These are phyloP conservation scores for Monilinia fructigena DNA, from an alignment of 2,329 filamentous ascomycete genomes.

Conservation along the genomic window DNA sequence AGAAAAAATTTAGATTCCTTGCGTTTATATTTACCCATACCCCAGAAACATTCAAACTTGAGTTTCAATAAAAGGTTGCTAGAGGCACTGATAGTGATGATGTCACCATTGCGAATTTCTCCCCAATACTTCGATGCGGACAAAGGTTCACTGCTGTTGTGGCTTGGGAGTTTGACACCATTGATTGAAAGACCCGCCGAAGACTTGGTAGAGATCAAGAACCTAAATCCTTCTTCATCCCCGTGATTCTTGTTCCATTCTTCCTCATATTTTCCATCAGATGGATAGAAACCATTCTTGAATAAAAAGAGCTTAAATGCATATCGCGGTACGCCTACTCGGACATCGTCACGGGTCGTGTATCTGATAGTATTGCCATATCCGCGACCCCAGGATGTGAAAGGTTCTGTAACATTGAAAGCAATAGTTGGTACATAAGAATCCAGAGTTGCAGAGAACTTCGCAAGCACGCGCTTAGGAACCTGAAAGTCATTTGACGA, in stretches of 20 bases:
- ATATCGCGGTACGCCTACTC: conserved; percentile 67
- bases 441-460: conserved; percentile 61
- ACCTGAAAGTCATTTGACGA: conserved; percentile 35
- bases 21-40: conserved; percentile 32
- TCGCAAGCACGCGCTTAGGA: conserved; percentile 55
- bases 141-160: conserved; percentile 53
- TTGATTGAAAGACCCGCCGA: conserved; percentile 77
- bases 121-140: conserved; percentile 58
- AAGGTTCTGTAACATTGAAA: conserved; percentile 63
- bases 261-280: conserved; percentile 27
- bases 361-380: conserved; percentile 67
- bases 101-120: conserved; percentile 73
- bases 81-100: conserved; percentile 65
- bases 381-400: conserved; percentile 77
- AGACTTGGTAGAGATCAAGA: conserved; percentile 78
- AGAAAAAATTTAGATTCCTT: conserved; percentile 29
- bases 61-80: conserved; percentile 36
- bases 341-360: conserved; percentile 59
- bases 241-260: conserved; percentile 26
- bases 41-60: conserved; percentile 39
- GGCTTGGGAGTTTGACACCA: conserved; percentile 59
- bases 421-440: conserved; percentile 64
- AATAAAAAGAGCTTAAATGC: conserved; percentile 78
- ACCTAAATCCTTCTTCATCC: conserved; percentile 47
- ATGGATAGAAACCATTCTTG: conserved; percentile 65